Base-by-base conservation (phyloP, 495 filamentous ascomycete species). In the Aspergillus nidulans region DNA sequence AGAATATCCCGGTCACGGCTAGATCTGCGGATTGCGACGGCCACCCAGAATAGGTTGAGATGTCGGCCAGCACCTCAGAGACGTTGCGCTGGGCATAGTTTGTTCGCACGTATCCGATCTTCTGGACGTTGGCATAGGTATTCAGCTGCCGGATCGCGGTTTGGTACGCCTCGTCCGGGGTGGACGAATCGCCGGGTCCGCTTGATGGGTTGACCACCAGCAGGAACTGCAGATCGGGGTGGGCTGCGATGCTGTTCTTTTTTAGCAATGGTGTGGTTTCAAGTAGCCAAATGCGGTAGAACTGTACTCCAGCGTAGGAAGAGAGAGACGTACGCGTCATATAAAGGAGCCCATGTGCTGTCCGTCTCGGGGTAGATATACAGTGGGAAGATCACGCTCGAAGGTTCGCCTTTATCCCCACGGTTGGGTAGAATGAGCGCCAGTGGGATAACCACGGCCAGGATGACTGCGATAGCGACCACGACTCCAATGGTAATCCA, bases 31-130 rank as follows among this genome's bases (percentile, higher is more conserved):
- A 55, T 30, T 69, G 65, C 13, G 30, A 53, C 2, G 63, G 25
- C 78, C 79, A 81, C 18, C 58, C 58, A 1, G 69, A 63, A 56
- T 80, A 82, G 7, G 41, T 65, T 16, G 60, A 55, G 45, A 81
- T 65, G 34, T 80, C 67, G 1, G 51, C 54, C n/a, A 64, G 54
- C 36, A 81, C 62, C 0, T 50, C 56, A 4, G 57, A 56, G 36
- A 61, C 59, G 15, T 64, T 59, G 1, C 68, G 55, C 3, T 58
- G 55, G 18, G 65, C 65, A 46, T 70, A 70, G 1, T 47, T 32
- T 1, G 76, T 80, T 24, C 64, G 68, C 8, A 81, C 72, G 57
- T 81, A 81, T n/a, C 79, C 79, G 28, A 81, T 46, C 3, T 74
- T 68, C 20, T 65, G 58, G 28, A 76, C 71, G 53, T 81, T 79